A percentile compares a stretch with the other conserved stretches of the same genome.
phyloP scores from a whole-genome alignment of 805 yeast species.

The Komagataella kurtzmanii region DNA sequence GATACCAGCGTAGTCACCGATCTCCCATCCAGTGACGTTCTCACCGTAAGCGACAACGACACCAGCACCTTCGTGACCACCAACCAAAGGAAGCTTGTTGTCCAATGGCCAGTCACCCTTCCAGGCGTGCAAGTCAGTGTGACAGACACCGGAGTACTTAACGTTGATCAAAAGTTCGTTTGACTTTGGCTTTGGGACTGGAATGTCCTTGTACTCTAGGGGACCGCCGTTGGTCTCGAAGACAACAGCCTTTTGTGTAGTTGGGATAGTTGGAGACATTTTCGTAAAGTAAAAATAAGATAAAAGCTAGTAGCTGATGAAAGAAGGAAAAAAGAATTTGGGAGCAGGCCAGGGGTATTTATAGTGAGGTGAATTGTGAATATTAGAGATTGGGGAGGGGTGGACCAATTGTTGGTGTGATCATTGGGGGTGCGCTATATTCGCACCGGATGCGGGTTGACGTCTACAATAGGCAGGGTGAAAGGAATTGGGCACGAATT shows the following conservation, averaged over 20 bases:
- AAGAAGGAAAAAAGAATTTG: background rate
- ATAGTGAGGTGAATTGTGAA: background rate
- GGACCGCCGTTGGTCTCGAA: constrained; percentile 56
- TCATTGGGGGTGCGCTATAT: background rate
- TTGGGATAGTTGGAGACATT: constrained; percentile 26
- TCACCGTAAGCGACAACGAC: constrained; percentile 52
- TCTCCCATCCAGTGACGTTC: constrained; percentile 42
- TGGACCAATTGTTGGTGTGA: background rate
- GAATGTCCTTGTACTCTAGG: constrained; percentile 55
- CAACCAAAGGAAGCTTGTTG: constrained; percentile 46
- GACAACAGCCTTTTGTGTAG: constrained; percentile 57
- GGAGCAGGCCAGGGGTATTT: background rate
- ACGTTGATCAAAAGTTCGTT: constrained; percentile 53
- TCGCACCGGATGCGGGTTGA: background rate
- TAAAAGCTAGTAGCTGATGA: background rate
- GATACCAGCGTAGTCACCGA: constrained; percentile 57
- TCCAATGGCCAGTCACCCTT: constrained; percentile 60
- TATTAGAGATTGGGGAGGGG: background rate
- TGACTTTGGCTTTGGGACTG: constrained; percentile 56
- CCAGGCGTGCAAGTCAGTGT: constrained; percentile 67
- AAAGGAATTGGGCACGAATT: background rate
- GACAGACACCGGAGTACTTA: constrained; percentile 66
- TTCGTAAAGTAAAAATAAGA: background rate
- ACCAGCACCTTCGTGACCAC: constrained; percentile 71
- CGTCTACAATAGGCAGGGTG: background rate